These are phyloP conservation scores for Cylindrotheca closterium DNA, from an alignment of 108 stramenopile genomes.

Conservation along the genomic window DNA sequence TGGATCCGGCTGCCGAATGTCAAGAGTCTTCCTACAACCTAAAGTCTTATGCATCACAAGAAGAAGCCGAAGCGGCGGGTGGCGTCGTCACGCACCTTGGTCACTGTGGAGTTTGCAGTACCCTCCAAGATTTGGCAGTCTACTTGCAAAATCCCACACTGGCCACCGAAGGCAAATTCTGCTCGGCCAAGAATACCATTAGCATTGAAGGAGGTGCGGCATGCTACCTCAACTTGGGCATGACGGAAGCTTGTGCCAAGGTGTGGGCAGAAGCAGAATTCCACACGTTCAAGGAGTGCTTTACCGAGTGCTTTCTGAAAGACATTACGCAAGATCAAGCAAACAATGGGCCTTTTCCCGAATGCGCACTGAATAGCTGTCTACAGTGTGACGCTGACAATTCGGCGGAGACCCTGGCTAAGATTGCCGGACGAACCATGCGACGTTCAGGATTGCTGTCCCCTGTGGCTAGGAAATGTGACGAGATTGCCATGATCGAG, in stretches of 20 bases:
- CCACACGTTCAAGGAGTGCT: slow-evolving; percentile 19
- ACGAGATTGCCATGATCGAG: slow-evolving; percentile 17
- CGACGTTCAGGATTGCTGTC: slow-evolving; percentile 45
- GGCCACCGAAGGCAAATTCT: slow-evolving; percentile 24
- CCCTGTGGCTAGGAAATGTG: slow-evolving; percentile 34
- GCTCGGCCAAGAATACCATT: slow-evolving; percentile 10
- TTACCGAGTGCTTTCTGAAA: slow-evolving; percentile 14
- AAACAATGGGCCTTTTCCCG: slow-evolving; percentile 45
- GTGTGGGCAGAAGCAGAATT: slow-evolving; percentile 32
- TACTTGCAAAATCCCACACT: slow-evolving; percentile 18
- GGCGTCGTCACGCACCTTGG: slow-evolving; percentile 36
- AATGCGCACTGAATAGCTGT: slow-evolving; percentile 44
- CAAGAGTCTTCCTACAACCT: slow-evolving; percentile 4
- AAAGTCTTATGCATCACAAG: slow-evolving; percentile 15
- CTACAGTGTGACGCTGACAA: slow-evolving; percentile 51
- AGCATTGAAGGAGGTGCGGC: slow-evolving; percentile 20
- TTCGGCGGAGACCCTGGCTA: slow-evolving; percentile 34
- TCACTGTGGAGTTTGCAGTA: slow-evolving; percentile 37
- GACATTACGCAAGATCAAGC: slow-evolving; percentile 7
- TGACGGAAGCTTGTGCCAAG: slow-evolving; percentile 33
- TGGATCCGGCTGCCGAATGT: background rate
- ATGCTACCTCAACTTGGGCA: slow-evolving; percentile 31
- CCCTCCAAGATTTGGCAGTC: slow-evolving; percentile 38
- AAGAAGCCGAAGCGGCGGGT: slow-evolving; percentile 19
- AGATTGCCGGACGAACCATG: slow-evolving; percentile 46